A percentile compares a stretch with the other conserved stretches of the same genome.
phyloP scores from a whole-genome alignment of 2,329 filamentous ascomycete genomes.

The Nemania bipapillata region DNA sequence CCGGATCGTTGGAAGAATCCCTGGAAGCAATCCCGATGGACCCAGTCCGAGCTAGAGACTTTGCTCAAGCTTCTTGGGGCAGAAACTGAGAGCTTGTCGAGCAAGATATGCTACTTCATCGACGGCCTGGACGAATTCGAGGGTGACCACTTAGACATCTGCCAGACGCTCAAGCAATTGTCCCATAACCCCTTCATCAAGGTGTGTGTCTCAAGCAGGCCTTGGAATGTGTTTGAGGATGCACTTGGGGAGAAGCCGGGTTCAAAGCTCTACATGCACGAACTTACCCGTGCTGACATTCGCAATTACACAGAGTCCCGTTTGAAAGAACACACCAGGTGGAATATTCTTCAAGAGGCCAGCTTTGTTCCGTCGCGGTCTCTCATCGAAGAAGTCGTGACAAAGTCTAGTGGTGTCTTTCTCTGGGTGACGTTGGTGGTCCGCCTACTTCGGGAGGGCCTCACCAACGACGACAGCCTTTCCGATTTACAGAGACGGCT shows the following conservation, averaged over 20 bases:
- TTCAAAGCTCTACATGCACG: slow-evolving; percentile 41
- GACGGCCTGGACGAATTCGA: slow-evolving; percentile 52
- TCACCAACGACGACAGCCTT: slow-evolving; percentile 29
- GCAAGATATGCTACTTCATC: slow-evolving; percentile 50
- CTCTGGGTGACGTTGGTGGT: slow-evolving; percentile 32
- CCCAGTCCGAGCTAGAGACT: slow-evolving; percentile 21
- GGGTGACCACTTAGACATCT: slow-evolving; percentile 44
- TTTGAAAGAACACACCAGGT: slow-evolving; percentile 37
- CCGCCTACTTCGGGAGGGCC: slow-evolving; percentile 18
- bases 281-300: slow-evolving; percentile 45
- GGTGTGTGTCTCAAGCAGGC: slow-evolving; percentile 46
- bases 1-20: slow-evolving; percentile 29
- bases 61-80: not conserved
- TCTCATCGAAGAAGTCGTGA: slow-evolving; percentile 25
- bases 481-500: slow-evolving; percentile 28
- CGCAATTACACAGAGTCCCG: slow-evolving; percentile 36
- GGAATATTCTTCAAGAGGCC: slow-evolving; percentile 24
- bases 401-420: slow-evolving; percentile 31
- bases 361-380: slow-evolving; percentile 13
- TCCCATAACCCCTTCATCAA: slow-evolving; percentile 43
- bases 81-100: slow-evolving; percentile 2
- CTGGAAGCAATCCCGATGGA: too few relatives aligned
- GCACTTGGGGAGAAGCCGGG: slow-evolving; percentile 38
- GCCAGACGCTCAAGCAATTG: slow-evolving; percentile 28
- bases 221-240: slow-evolving; percentile 48